Base-by-base conservation (phyloP, 352 stramenopile species). In the Globisporangium abappressorium region DNA sequence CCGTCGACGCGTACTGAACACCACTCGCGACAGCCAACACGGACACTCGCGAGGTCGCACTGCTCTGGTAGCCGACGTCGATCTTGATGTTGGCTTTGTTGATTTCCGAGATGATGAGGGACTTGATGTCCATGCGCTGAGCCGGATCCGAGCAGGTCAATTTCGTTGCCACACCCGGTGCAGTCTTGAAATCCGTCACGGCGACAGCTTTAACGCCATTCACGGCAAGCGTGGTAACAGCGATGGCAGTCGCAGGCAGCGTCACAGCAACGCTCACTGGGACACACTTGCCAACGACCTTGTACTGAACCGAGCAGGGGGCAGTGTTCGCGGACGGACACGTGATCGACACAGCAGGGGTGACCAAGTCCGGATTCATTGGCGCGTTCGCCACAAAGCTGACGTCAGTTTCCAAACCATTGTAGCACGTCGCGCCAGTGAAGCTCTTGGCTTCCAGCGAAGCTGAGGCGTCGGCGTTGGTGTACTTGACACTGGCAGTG, bases 291-390 rank as follows among this genome's bases (percentile, higher is more conserved):
- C 14, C 59, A 0, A 57, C n/a, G 8, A 65, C 9, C 24, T 65
- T n/a, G 26, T 65, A 46, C 59, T 57, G 26, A 26, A 65, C 26
- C n/a, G 12, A 33, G 59, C 59, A 65, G 24, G 26, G 1, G 15
- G 26, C 38, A 46, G 38, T 46, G 38, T 5, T 24, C 5, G 26
- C 5, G 0, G 60, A 51, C 0, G 60, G 30, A 26, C 60, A 65
- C n/a, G 41, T 28, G 46, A 65, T 22, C 20, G 34, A 8, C 3
- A 65, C 8, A 11, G 28, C n/a, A 26, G 60, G 28, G 12, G 24
- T 57, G 24, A 18, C 22, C 22, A 33, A 33, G 9, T 5, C 22
- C 14, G 49, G 49, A 22, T 56, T 56, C 49, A 22, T 20, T 8
- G 9, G 22, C 22, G 49, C 49, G 3, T 8, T 56, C 22, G 49